Percentiles rank a stretch among this genome's conserved stretches.
phyloP scores from a whole-genome alignment of 2,329 filamentous ascomycete species.

The Mycosphaerelloides madeirae region DNA sequence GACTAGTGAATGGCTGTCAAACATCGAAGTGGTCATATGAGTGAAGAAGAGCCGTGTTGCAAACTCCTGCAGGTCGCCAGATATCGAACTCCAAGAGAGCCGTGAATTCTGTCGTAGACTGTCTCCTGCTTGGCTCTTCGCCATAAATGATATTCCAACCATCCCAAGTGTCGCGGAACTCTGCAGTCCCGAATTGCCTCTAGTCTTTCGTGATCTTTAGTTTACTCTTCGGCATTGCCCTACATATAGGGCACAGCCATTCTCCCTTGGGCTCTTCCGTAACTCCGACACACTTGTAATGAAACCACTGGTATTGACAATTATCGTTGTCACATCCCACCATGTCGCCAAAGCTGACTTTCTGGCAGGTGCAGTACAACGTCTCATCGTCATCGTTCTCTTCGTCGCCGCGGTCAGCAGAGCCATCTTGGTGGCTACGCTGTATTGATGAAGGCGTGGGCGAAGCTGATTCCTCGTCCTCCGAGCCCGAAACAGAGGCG shows the following conservation, averaged over 20 bases:
- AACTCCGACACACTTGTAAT: constrained; percentile 61
- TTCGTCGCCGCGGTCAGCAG: constrained; percentile 24
- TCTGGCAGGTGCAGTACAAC: constrained; percentile 77
- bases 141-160: too few species aligned
- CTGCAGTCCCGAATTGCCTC: too few species aligned
- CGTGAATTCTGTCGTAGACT: too few species aligned
- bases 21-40: too few species aligned
- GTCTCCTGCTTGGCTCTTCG: too few species aligned
- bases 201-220: constrained; percentile 21
- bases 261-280: constrained; percentile 48
- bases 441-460: constrained; percentile 31
- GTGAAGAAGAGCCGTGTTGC: too few species aligned
- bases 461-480: constrained; percentile 25
- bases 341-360: constrained; percentile 82
- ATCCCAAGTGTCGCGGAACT: too few species aligned
- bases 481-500: constrained; percentile 24
- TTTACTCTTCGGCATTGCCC: constrained; percentile 26
- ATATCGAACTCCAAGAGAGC: too few species aligned
- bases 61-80: too few species aligned
- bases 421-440: constrained; percentile 25
- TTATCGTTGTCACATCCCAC: constrained; percentile 81
- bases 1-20: too few species aligned
- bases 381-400: constrained; percentile 46
- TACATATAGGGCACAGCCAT: constrained; percentile 46
- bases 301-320: constrained; percentile 82